Evolutionary conservation across 805 yeast genomes (phyloP).

Genomic region (Candida ortonii): DNA sequence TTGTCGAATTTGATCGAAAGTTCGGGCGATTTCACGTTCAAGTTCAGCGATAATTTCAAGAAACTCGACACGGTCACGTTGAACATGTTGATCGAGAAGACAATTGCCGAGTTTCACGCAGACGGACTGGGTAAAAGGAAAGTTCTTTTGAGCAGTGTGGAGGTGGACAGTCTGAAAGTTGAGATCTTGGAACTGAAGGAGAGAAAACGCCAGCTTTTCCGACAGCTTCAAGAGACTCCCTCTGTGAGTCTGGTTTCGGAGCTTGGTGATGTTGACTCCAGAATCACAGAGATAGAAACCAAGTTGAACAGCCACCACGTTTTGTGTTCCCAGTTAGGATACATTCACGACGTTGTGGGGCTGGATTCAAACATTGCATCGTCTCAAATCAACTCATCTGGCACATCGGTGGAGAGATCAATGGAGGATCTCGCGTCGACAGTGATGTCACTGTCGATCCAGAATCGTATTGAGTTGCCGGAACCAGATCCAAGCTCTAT

Average conservation of each 20-base stretch:
- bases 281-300: constrained; percentile 8
- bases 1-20: constrained; percentile 12
- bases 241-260: constrained; percentile 2
- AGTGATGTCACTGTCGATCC: constrained; percentile 46
- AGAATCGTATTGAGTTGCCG: constrained; percentile 41
- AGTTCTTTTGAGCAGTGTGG: constrained; percentile 12
- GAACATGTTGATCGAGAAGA: constrained; percentile 19
- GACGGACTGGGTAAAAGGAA: constrained; percentile 1
- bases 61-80: constrained; percentile 12
- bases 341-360: constrained; percentile 35
- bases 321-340: constrained; percentile 45
- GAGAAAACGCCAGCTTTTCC: constrained; percentile 5
- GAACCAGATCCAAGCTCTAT: constrained; percentile 23
- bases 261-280: constrained; percentile 10
- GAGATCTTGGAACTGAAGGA: constrained; percentile 9
- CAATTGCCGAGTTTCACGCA: constrained; percentile 17
- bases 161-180: constrained; percentile 11
- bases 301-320: constrained; percentile 41
- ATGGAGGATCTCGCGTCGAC: constrained; percentile 47
- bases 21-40: constrained; percentile 7
- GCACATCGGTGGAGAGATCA: constrained; percentile 26
- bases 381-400: constrained; percentile 4
- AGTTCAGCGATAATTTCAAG: constrained; percentile 12
- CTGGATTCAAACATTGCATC: constrained; percentile 1
- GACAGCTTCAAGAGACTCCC: constrained; percentile 1